A percentile compares a stretch with the other conserved stretches of the same genome.
phyloP scores from a whole-genome alignment of 2,329 filamentous ascomycete species.

The Stachybotrys echinatus region DNA sequence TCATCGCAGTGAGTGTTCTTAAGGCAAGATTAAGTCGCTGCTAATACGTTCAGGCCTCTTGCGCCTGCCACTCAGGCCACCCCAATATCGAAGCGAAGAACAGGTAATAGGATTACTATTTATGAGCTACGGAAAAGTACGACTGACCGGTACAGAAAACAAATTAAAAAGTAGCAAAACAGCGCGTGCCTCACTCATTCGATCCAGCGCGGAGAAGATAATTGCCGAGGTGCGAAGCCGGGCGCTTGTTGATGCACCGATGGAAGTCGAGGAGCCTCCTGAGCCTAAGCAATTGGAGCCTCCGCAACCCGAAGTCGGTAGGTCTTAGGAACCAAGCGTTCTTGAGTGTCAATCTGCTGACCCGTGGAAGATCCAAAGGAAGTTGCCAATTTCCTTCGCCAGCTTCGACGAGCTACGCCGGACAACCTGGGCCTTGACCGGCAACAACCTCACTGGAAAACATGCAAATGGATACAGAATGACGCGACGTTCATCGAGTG shows the following conservation, averaged over 20 bases:
- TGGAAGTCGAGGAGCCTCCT: constrained; percentile 4
- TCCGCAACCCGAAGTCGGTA: constrained; percentile 7
- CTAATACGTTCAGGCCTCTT: not conserved
- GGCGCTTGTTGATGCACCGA: not conserved
- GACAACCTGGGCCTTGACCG: constrained; percentile 13
- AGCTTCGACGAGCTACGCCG: constrained; percentile 8
- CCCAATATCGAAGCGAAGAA: constrained; percentile 11
- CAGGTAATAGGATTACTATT: constrained; percentile 1
- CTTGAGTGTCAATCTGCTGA: not conserved
- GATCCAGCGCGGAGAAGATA: constrained; percentile 8
- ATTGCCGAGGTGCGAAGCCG: constrained; percentile 9
- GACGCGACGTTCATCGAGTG: constrained; percentile 8
- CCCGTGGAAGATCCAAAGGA: constrained; percentile 6
- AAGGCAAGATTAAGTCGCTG: not conserved
- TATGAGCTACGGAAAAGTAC: rapidly evolving
- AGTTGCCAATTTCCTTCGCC: constrained; percentile 7
- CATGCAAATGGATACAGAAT: constrained; percentile 12
- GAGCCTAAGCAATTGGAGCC: not conserved
- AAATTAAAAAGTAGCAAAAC: constrained; percentile 2
- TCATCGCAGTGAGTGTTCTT: not conserved
- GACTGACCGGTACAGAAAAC: constrained; percentile 1
- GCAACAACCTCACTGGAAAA: constrained; percentile 11
- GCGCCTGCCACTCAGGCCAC: constrained; percentile 3
- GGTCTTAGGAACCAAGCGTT: not conserved
- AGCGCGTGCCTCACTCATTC: constrained; percentile 8